These are phyloP conservation scores for Tolypocladium nubicola DNA, from an alignment of 2,329 filamentous ascomycete species.

Conservation along the genomic window DNA sequence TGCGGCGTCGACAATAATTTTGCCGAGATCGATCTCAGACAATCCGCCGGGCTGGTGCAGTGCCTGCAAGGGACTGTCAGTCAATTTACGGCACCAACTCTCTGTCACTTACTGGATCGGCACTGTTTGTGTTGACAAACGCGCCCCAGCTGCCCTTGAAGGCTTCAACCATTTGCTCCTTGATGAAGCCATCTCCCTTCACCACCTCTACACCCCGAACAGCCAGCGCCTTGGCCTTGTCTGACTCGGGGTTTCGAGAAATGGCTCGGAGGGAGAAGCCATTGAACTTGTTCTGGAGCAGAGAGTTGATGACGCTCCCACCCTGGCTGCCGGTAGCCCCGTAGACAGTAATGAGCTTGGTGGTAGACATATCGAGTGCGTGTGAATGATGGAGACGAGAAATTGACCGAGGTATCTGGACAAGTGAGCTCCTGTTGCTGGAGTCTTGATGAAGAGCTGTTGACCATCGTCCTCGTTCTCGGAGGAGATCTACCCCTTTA, in stretches of 20 bases:
- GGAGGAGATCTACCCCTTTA: too few species aligned
- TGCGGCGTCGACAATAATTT: constrained; percentile 20
- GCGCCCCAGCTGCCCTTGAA: constrained; percentile 21
- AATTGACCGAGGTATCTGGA: too few species aligned
- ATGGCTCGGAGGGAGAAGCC: constrained; percentile 16
- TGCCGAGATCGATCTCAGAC: constrained; percentile 24
- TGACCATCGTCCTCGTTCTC: too few species aligned
- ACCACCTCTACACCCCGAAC: constrained; percentile 17
- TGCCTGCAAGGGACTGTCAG: constrained; percentile 4
- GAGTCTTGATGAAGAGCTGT: too few species aligned
- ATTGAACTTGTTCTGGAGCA: constrained; percentile 17
- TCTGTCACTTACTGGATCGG: constrained; percentile 14
- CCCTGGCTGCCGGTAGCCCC: constrained; percentile 21
- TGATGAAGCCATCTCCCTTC: constrained; percentile 16
- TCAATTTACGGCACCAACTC: not conserved
- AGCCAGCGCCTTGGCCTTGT: constrained; percentile 15
- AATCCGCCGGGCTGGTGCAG: constrained; percentile 14
- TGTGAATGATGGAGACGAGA: too few species aligned
- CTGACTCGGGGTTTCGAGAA: constrained; percentile 16
- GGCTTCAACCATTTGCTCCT: constrained; percentile 12
- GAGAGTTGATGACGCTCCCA: constrained; percentile 17
- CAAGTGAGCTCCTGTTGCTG: too few species aligned
- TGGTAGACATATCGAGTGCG: constrained; percentile 10
- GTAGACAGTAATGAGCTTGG: constrained; percentile 19
- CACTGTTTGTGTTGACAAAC: constrained; percentile 22